A percentile compares a stretch with the other conserved stretches of the same genome.
These are phyloP conservation scores for Trichophyton benhamiae DNA, from an alignment of 2,329 filamentous ascomycete genomes.

Conservation along the genomic window DNA sequence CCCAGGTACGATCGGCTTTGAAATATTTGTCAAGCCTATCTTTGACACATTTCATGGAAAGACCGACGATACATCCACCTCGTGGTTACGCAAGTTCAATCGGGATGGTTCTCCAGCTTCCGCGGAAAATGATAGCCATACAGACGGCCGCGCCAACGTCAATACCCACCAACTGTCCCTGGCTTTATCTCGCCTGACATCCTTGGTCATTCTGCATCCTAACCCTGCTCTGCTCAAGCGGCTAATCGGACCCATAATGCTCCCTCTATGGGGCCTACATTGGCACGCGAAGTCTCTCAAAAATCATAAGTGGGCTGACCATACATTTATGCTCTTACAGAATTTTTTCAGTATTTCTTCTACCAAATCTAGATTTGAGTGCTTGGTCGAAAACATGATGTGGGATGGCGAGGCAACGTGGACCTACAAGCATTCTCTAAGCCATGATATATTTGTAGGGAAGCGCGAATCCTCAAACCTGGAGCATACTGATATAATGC, in stretches of 20 bases:
- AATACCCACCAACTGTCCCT: constrained; percentile 19
- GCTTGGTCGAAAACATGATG: constrained; percentile 30
- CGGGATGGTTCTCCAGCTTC: constrained; percentile 11
- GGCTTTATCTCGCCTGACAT: constrained; percentile 26
- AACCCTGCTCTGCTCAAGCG: constrained; percentile 34
- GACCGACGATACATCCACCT: constrained; percentile 16
- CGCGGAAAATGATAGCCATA: background rate
- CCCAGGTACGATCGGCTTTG: constrained; percentile 29
- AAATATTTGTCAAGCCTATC: constrained; percentile 31
- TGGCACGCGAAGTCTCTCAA: constrained; percentile 26
- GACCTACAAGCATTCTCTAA: constrained; percentile 21
- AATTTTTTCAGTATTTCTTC: constrained; percentile 33
- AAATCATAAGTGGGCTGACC: constrained; percentile 19
- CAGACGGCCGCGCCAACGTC: constrained; percentile 16
- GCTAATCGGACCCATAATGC: constrained; percentile 28
- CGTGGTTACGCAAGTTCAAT: constrained; percentile 21
- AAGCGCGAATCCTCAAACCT: constrained; percentile 15
- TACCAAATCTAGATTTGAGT: constrained; percentile 24
- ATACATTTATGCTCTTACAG: constrained; percentile 23
- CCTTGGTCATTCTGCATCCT: constrained; percentile 30
- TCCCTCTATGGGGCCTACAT: constrained; percentile 32
- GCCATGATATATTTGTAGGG: constrained; percentile 19
- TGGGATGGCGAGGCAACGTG: constrained; percentile 30
- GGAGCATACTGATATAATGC: constrained; percentile 20
- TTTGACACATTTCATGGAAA: constrained; percentile 27